Evolutionary conservation across 2,329 filamentous ascomycete genomes (phyloP), one percentile per base, ranked within the genome.

Genomic region (Sphaerulina musiva): DNA sequence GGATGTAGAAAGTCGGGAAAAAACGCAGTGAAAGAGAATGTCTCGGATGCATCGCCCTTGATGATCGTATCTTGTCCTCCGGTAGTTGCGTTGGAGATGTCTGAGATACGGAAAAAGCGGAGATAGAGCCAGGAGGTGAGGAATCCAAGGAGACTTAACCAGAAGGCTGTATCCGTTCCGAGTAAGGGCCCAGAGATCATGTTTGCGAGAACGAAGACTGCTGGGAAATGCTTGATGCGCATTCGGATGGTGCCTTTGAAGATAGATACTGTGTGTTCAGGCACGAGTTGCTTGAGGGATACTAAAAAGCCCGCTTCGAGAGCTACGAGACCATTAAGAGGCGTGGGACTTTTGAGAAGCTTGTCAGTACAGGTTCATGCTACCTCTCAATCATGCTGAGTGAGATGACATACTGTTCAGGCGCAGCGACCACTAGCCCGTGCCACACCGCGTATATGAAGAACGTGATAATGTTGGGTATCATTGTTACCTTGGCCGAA

Each of bases 221-320:
- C 93, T 11, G 50, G 45, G 36, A 45, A 42, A 69, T 86, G 83
- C 69, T 85, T 84, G 51, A 98, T 90, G 62, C 92, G 87, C 70
- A 97, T 83, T 56, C 93, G 95, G 55, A 97, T 70, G 57, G 95
- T 76, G 60, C 90, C 90, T 60, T 87, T 86, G 75, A 95, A 92
- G 55, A 98, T 82, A 4, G 92, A 93, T 50, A 97, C 92, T 9
- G 93, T 98, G 72, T 98, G 93, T 58, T 95, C 91, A 20, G 93
- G 93, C 36, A 97, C 87, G 47, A 98, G 87, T 73, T 98, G 93
- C 74, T 95, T 97, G 74, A 97, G 95, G 51, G 92, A 89, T 65
- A 97, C 89, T 58, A 98, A 86, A 75, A 97, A 97, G 58, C 87
- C 85, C 45, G 93, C 90, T 72, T 96, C 92, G 54, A 96, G 78